phyloP scores from a whole-genome alignment of 345 rosid genomes.

The Passiflora organensis region DNA sequence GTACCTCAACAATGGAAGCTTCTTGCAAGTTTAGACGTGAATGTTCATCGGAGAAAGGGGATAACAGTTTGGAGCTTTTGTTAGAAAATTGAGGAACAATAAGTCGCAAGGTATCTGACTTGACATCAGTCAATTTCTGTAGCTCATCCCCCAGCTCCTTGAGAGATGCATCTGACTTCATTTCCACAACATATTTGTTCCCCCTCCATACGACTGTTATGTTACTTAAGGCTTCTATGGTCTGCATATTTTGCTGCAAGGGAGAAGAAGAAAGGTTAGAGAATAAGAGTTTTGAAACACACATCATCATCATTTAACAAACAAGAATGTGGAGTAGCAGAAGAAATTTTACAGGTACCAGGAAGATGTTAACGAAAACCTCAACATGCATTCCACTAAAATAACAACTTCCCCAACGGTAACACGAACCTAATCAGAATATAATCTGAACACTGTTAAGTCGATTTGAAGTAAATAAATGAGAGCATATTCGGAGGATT shows the following conservation, averaged over 20 bases:
- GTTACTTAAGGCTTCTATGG: constrained; percentile 24
- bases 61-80: constrained; percentile 63
- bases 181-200: constrained; percentile 50
- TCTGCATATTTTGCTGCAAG: constrained; percentile 38
- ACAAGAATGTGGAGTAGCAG: neutral
- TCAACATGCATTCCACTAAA: neutral
- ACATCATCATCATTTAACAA: neutral
- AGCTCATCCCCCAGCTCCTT: constrained; percentile 69
- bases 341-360: neutral
- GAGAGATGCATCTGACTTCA: constrained; percentile 44
- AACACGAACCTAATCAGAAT: too few relatives aligned
- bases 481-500: too few relatives aligned
- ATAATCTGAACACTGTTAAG: neutral
- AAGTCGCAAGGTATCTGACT: constrained; percentile 65
- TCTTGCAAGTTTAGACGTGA: constrained; percentile 49
- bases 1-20: constrained; percentile 55
- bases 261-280: constrained; percentile 4
- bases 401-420: too few relatives aligned
- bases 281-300: neutral
- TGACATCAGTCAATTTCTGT: constrained; percentile 60
- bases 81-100: constrained; percentile 52
- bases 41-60: constrained; percentile 64
- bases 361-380: neutral
- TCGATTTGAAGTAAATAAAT: neutral
- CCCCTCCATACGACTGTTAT: constrained; percentile 70